Evolutionary conservation across 768 basidiomycete species (phyloP).

Genomic region (Pisolithus microcarpus): DNA sequence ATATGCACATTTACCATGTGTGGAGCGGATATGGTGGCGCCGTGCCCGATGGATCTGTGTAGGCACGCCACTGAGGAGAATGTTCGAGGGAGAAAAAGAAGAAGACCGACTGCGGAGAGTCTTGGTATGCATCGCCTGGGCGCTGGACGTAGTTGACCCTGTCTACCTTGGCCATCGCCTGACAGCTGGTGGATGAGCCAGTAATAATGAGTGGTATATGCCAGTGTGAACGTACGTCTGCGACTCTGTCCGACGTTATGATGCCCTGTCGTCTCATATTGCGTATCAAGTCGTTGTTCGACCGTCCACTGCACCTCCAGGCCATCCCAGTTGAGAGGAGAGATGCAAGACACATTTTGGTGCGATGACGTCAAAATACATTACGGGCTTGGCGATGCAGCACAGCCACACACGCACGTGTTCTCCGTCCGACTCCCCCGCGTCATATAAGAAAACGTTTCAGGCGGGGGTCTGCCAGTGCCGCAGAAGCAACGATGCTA

Average conservation of each 20-base stretch:
- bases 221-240: conserved; percentile 36
- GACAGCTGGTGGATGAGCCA: background rate
- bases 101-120: conserved; percentile 62
- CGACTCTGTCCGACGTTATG: conserved; percentile 48
- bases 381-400: background rate
- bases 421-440: background rate
- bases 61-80: background rate
- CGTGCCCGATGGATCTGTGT: conserved; percentile 63
- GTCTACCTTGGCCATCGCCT: conserved; percentile 70
- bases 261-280: conserved; percentile 55
- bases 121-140: conserved; percentile 56
- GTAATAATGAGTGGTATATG: no score
- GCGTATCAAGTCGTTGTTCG: conserved; percentile 64
- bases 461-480: no score
- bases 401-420: background rate
- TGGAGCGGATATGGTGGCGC: conserved; percentile 92
- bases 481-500: background rate
- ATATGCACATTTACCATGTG: conserved; percentile 64
- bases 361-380: background rate
- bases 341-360: background rate
- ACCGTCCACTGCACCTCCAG: conserved; percentile 67
- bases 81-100: conserved; percentile 13
- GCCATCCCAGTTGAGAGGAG: conserved; percentile 48
- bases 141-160: conserved; percentile 58
- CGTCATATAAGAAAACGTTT: no score